Conservation (phyloP, 139 green algal species). For the Picochlorum sp. region DNA sequence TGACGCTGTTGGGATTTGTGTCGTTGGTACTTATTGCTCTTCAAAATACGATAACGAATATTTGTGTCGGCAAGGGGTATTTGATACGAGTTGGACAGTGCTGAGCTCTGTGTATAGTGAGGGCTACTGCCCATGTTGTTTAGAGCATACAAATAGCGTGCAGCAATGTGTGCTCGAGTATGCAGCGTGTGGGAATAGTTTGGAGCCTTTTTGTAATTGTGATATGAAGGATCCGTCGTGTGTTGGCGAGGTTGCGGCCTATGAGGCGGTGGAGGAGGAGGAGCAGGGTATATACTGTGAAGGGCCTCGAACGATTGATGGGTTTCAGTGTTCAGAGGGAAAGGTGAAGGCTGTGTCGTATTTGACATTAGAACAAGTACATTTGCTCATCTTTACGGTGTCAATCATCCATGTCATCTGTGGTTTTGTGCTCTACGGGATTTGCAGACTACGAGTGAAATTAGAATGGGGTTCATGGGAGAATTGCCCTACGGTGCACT, state of each 20-base stretch:
- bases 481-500: not conserved
- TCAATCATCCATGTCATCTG: not conserved
- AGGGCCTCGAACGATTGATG: not conserved
- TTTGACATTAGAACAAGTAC: conserved; percentile 10
- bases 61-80: conserved; percentile 1
- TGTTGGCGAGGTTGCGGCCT: not conserved
- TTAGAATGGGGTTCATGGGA: conserved; percentile 8
- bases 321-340: not conserved
- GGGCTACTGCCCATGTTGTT: not conserved
- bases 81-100: conserved; percentile 6
- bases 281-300: not conserved
- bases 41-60: conserved; percentile 4
- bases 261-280: too few species aligned
- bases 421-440: conserved; percentile 7
- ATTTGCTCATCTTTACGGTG: conserved; percentile 6
- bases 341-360: conserved; percentile 6
- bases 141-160: not conserved
- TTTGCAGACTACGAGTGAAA: not conserved
- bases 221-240: conserved; percentile 5
- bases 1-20: conserved; percentile 11
- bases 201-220: conserved; percentile 12
- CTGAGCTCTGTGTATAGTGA: not conserved
- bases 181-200: conserved; percentile 4
- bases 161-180: conserved; percentile 8
- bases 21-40: conserved; percentile 6